Percentiles rank a stretch among this genome's conserved stretches.
Evolutionary conservation across 225 moss, liverwort and hornwort genomes (phyloP).

Genomic region (Sphagnum tenellum): DNA sequence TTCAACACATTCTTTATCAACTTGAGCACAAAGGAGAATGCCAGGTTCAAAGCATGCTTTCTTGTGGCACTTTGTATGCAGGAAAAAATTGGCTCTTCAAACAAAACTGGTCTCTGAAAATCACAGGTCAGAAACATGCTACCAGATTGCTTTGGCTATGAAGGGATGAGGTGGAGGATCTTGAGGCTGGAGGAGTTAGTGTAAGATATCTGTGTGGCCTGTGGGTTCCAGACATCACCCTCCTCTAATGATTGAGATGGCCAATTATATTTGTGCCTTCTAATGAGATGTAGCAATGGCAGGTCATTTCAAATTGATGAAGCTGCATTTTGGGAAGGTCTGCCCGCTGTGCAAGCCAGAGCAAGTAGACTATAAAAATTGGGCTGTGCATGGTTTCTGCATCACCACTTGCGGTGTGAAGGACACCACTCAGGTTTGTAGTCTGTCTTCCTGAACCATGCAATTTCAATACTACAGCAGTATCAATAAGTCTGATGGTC

Average conservation of each 20-base stretch:
- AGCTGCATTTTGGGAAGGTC: slow-evolving; percentile 53
- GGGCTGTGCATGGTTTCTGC: slow-evolving; percentile 64
- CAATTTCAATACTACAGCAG: too few relatives aligned
- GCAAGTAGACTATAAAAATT: slow-evolving; percentile 48
- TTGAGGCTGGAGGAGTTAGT: slow-evolving; percentile 52
- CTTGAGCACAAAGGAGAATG: too few relatives aligned
- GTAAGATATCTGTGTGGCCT: slow-evolving; percentile 1
- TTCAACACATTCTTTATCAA: too few relatives aligned
- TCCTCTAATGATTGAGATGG: background rate
- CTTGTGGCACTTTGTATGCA: too few relatives aligned
- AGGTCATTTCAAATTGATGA: slow-evolving; percentile 66
- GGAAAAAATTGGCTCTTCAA: background rate
- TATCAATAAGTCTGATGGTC: too few relatives aligned
- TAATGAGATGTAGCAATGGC: background rate
- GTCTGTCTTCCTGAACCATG: too few relatives aligned
- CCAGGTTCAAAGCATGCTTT: too few relatives aligned
- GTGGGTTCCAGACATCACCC: too few relatives aligned
- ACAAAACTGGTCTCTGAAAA: background rate
- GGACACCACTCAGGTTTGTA: slow-evolving; percentile 42
- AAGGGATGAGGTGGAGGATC: slow-evolving; percentile 67
- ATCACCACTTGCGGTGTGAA: slow-evolving; percentile 52
- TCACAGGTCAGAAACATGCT: slow-evolving; percentile 56
- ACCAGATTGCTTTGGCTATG: slow-evolving; percentile 82
- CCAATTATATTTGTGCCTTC: too few relatives aligned
- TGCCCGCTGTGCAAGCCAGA: slow-evolving; percentile 51